Evolutionary conservation across 2,329 filamentous ascomycete species (phyloP).

Genomic region (Venturia pyrina): DNA sequence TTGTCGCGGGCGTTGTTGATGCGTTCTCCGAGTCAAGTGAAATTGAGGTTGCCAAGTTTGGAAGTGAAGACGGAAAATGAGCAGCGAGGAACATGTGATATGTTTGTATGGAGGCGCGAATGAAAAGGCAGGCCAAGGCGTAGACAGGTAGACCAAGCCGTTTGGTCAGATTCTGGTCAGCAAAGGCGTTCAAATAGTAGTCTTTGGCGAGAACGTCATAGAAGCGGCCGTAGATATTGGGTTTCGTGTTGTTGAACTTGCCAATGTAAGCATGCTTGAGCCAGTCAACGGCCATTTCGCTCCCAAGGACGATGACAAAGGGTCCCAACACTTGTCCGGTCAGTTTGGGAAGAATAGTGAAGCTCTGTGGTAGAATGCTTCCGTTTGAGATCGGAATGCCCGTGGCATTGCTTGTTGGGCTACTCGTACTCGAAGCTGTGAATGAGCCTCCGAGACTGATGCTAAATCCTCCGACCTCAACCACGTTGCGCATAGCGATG

Average conservation of each 20-base stretch:
- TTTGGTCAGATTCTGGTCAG: conserved; percentile 79
- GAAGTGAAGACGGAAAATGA: conserved; percentile 58
- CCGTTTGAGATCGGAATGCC: conserved; percentile 50
- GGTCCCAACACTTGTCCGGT: conserved; percentile 84
- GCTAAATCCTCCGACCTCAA: conserved; percentile 83
- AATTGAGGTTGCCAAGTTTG: conserved; percentile 56
- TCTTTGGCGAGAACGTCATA: conserved; percentile 93
- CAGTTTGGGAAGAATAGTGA: conserved; percentile 80
- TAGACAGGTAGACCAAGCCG: conserved; percentile 85
- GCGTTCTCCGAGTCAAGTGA: conserved; percentile 41
- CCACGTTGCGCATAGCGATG: conserved; percentile 90
- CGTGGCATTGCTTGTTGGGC: conserved; percentile 35
- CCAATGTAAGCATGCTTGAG: conserved; percentile 96
- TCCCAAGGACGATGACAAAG: conserved; percentile 87
- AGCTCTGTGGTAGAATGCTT: conserved; percentile 79
- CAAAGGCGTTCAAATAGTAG: conserved; percentile 76
- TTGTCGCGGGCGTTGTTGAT: conserved; percentile 56
- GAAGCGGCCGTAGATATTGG: conserved; percentile 77
- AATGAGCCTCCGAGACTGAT: conserved; percentile 25
- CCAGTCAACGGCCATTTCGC: conserved; percentile 94
- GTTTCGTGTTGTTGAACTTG: conserved; percentile 97
- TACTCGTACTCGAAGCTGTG: conserved; percentile 19
- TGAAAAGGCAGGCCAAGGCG: conserved; percentile 87
- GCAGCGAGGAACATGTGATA: conserved; percentile 97
- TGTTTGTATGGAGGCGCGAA: conserved; percentile 86